Conservation (phyloP, 2,329 filamentous ascomycete species). For the Trematosphaeria pertusa region DNA sequence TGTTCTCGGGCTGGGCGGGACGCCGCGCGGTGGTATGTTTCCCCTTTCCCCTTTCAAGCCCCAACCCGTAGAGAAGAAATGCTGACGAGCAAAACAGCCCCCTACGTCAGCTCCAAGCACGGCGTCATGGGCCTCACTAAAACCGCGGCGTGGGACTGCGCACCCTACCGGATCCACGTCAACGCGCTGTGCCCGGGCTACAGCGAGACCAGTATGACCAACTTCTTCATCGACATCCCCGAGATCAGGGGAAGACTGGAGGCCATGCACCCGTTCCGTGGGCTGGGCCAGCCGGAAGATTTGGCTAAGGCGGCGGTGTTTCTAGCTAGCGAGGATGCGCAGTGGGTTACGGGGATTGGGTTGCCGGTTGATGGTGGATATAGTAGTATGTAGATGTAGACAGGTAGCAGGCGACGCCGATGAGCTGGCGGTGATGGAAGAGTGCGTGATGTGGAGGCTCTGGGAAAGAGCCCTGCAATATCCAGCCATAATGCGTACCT, state of each 20-base stretch:
- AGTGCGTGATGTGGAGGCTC: no score
- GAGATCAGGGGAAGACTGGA: slow-evolving; percentile 13
- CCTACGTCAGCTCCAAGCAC: slow-evolving; percentile 59
- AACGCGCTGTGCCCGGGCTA: slow-evolving; percentile 64
- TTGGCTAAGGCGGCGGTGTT: slow-evolving; percentile 52
- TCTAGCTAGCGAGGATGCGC: slow-evolving; percentile 56
- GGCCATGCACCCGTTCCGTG: slow-evolving; percentile 37
- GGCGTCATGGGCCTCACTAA: slow-evolving; percentile 60
- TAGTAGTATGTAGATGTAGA: slow-evolving; percentile 30
- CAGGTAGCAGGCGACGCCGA: no score
- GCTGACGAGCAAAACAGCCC: slow-evolving; percentile 10
- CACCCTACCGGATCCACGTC: slow-evolving; percentile 56
- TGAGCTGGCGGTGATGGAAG: no score
- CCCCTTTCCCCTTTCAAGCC: not conserved
- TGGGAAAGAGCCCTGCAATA: no score
- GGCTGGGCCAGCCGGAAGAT: slow-evolving; percentile 40
- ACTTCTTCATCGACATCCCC: slow-evolving; percentile 16
- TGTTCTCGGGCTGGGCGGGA: slow-evolving; percentile 56
- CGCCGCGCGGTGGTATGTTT: slow-evolving; percentile 31
- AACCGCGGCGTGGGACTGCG: slow-evolving; percentile 59
- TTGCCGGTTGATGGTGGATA: slow-evolving; percentile 57
- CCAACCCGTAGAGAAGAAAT: not conserved
- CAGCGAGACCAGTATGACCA: slow-evolving; percentile 37
- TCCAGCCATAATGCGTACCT: no score
- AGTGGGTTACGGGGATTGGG: slow-evolving; percentile 55